phyloP scores from a whole-genome alignment of 106 monocot species.

The Gastrodia elata region DNA sequence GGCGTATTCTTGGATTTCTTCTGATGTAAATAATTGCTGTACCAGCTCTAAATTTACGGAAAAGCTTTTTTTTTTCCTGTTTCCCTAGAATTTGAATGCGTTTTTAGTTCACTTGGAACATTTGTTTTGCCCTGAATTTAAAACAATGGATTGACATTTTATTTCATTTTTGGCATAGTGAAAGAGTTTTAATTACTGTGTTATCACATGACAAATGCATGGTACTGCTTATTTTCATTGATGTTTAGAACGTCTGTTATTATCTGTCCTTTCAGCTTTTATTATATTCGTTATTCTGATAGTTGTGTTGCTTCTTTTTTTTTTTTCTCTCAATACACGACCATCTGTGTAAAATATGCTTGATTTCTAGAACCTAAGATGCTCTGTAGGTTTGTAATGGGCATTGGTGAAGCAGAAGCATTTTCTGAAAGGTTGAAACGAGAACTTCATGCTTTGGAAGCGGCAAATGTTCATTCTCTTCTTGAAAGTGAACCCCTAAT shows the following conservation, averaged over 20 bases:
- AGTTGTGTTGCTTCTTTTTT: background rate
- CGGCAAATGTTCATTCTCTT: conserved; percentile 92
- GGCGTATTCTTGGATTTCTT: background rate
- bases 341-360: background rate
- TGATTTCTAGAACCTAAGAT: conserved; percentile 1
- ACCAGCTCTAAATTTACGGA: background rate
- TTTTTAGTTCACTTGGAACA: background rate
- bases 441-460: conserved; percentile 92
- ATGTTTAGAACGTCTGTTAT: background rate
- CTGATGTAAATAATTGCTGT: background rate
- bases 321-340: background rate
- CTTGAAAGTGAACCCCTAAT: conserved; percentile 86
- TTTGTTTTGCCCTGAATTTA: background rate
- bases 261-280: background rate
- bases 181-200: background rate
- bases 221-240: background rate
- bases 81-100: background rate
- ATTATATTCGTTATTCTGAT: conserved; percentile 3
- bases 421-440: conserved; percentile 96
- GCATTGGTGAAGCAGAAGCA: conserved; percentile 98
- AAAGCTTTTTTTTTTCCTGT: background rate
- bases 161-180: background rate
- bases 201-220: background rate
- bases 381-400: conserved; percentile 82
- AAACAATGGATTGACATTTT: background rate